These are phyloP conservation scores for Dentipellis sp. DNA, from an alignment of 768 basidiomycete species.

Conservation along the genomic window DNA sequence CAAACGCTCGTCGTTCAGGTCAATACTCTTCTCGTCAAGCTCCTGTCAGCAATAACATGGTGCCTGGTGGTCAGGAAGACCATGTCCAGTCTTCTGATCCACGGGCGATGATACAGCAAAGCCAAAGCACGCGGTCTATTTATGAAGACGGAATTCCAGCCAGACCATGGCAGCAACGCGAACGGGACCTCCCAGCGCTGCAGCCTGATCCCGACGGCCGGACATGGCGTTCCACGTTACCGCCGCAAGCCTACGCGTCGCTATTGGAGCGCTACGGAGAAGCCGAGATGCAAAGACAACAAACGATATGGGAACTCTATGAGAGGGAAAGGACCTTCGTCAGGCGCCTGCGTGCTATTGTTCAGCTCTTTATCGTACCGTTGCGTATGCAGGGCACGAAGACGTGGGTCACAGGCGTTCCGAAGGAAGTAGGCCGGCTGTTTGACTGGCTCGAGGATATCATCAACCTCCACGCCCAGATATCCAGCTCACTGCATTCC, in stretches of 20 bases:
- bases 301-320: constrained; percentile 58
- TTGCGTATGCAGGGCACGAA: constrained; percentile 63
- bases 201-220: constrained; percentile 8
- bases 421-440: constrained; percentile 54
- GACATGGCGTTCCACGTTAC: constrained; percentile 14
- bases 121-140: not conserved
- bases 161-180: not conserved
- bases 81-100: not conserved
- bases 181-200: not conserved
- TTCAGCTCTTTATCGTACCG: constrained; percentile 69
- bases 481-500: constrained; percentile 41
- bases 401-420: constrained; percentile 77
- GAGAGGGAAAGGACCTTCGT: constrained; percentile 66
- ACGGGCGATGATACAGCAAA: not conserved
- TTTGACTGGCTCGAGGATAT: constrained; percentile 91
- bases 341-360: constrained; percentile 50
- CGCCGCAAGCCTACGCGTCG: constrained; percentile 22
- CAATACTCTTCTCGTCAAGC: not conserved
- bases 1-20: not conserved
- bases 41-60: not conserved
- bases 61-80: no score
- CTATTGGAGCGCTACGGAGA: constrained; percentile 33
- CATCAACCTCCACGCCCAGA: constrained; percentile 59
- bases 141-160: not conserved
- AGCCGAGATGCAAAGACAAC: constrained; percentile 52